A percentile compares a stretch with the other conserved stretches of the same genome.
These are phyloP conservation scores for Geotrichum reessii DNA, from an alignment of 1,139 yeast species.

Conservation along the genomic window DNA sequence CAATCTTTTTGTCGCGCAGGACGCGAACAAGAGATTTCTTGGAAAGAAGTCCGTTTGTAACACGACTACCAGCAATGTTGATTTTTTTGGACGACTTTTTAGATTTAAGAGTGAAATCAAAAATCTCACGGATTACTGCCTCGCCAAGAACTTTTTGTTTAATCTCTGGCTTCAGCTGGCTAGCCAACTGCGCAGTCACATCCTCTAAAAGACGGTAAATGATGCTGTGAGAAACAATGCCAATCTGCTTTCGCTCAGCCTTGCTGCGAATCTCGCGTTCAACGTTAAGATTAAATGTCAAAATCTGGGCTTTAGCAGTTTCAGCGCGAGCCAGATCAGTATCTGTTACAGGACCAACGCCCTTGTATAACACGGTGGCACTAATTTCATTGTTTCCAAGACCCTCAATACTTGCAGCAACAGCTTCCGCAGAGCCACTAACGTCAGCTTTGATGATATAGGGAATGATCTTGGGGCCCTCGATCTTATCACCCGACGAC, in stretches of 20 bases:
- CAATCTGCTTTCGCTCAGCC: slow-evolving; percentile 58
- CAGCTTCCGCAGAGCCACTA: slow-evolving; percentile 61
- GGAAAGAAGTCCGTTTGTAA: slow-evolving; percentile 61
- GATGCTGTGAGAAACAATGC: slow-evolving; percentile 62
- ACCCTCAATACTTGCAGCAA: slow-evolving; percentile 67
- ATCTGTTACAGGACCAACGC: slow-evolving; percentile 83
- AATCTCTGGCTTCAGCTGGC: slow-evolving; percentile 57
- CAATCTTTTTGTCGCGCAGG: slow-evolving; percentile 45
- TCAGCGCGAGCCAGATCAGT: slow-evolving; percentile 78
- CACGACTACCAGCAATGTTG: slow-evolving; percentile 84
- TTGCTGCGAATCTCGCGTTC: slow-evolving; percentile 59
- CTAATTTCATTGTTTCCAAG: slow-evolving; percentile 82
- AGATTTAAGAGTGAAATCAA: slow-evolving; percentile 50
- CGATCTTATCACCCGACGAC: slow-evolving; percentile 21
- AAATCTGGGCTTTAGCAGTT: slow-evolving; percentile 62
- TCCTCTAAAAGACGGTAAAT: slow-evolving; percentile 85
- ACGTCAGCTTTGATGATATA: slow-evolving; percentile 88
- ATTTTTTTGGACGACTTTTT: slow-evolving; percentile 44
- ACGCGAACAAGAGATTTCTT: slow-evolving; percentile 60
- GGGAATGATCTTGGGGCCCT: slow-evolving; percentile 41
- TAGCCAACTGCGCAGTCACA: slow-evolving; percentile 61
- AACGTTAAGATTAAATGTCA: slow-evolving; percentile 71
- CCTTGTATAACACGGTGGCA: slow-evolving; percentile 60
- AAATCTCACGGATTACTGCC: slow-evolving; percentile 64
- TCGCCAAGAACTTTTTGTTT: slow-evolving; percentile 67